Percentiles rank a stretch among this genome's conserved stretches.
Evolutionary conservation across 495 filamentous ascomycete genomes (phyloP).

Genomic region (Haplographium delicatum): DNA sequence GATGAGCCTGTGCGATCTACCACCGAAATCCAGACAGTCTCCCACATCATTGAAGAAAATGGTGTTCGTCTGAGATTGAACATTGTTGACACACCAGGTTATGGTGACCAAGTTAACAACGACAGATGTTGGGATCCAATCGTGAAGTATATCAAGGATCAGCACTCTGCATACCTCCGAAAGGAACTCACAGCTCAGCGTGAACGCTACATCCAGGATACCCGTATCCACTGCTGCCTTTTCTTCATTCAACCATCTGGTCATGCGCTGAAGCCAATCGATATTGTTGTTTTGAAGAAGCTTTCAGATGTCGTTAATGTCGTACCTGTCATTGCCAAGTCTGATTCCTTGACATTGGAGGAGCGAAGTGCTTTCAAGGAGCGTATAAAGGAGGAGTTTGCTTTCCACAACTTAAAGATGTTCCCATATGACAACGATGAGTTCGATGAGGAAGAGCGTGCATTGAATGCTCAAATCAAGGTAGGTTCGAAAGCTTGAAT

Average conservation of each 20-base stretch:
- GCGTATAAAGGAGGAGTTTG: conserved; percentile 98
- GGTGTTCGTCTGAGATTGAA: conserved; percentile 95
- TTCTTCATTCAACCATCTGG: conserved; percentile 99
- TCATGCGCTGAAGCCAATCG: conserved; percentile 96
- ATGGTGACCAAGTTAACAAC: conserved; percentile 99
- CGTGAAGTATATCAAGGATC: conserved; percentile 99
- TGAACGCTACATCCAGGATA: conserved; percentile 98
- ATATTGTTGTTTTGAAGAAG: conserved; percentile 99
- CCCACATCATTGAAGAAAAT: conserved; percentile 99
- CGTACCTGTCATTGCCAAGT: conserved; percentile 97
- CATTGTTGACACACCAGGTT: conserved; percentile 96
- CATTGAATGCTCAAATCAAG: conserved; percentile 92
- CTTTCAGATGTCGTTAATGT: conserved; percentile 98
- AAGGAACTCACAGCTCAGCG: conserved; percentile 99
- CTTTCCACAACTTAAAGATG: conserved; percentile 99
- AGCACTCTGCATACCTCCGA: conserved; percentile 98
- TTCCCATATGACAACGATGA: conserved; percentile 99
- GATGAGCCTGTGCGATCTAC: conserved; percentile 91
- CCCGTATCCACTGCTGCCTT: conserved; percentile 97
- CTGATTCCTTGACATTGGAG: conserved; percentile 92
- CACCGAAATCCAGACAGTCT: conserved; percentile 95
- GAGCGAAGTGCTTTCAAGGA: conserved; percentile 96
- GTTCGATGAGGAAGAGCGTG: conserved; percentile 93
- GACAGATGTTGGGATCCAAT: conserved; percentile 99
- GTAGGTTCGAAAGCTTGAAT: conserved; percentile 40